Conservation (phyloP, 768 basidiomycete species). For the Chlorophyllum brunneum region DNA sequence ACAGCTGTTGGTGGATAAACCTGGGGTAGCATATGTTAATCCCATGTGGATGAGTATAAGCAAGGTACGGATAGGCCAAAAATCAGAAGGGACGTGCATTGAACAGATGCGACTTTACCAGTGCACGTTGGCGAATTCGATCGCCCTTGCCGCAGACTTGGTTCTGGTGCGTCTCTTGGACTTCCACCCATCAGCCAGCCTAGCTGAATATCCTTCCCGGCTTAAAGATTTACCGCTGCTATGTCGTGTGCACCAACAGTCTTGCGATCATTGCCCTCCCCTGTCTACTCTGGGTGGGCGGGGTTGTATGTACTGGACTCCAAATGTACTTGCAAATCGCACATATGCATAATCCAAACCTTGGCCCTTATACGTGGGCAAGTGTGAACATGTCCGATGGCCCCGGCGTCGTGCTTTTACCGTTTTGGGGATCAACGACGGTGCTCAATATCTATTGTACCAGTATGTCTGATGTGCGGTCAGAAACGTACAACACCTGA, state of each 20-base stretch:
- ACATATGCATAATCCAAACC: not conserved
- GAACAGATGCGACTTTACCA: too few relatives aligned
- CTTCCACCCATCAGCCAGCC: too few relatives aligned
- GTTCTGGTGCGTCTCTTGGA: not conserved
- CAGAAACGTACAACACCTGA: too few relatives aligned
- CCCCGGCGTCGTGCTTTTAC: slow-evolving; percentile 5
- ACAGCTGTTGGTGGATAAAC: not conserved
- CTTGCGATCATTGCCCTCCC: not conserved
- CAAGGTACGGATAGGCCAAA: too few relatives aligned
- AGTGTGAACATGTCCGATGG: slow-evolving; percentile 1
- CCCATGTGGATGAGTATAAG: slow-evolving; percentile 7
- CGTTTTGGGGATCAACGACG: slow-evolving; percentile 6
- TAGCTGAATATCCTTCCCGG: too few relatives aligned
- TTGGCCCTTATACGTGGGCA: slow-evolving; percentile 6
- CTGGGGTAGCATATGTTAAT: not conserved
- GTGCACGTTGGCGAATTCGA: slow-evolving; percentile 6
- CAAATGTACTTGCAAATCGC: slow-evolving; percentile 7
- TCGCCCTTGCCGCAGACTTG: slow-evolving; percentile 3
- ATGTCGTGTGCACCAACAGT: not conserved
- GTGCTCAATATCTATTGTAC: slow-evolving; percentile 3
- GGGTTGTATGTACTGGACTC: slow-evolving; percentile 1
- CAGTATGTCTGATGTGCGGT: too few relatives aligned
- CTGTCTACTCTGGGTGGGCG: slow-evolving; percentile 1
- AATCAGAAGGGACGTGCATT: too few relatives aligned
- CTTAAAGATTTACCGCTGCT: slow-evolving; percentile 10